Percentiles rank a stretch among this genome's conserved stretches.
These are phyloP conservation scores for Picea sitchensis DNA, from an alignment of 75 land plant genomes.

Conservation along the genomic window DNA sequence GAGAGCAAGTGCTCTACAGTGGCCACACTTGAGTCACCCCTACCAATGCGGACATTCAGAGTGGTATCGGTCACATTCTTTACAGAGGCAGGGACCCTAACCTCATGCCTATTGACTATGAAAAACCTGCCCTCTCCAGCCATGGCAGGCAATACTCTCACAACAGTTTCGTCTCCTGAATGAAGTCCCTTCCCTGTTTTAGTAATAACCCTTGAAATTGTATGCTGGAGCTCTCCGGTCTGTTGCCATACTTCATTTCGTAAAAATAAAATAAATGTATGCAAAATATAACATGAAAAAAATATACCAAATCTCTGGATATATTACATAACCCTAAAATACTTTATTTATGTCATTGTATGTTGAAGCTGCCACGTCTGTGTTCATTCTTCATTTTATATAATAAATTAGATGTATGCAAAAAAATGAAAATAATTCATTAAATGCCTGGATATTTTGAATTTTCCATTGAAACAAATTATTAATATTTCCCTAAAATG, in stretches of 20 bases:
- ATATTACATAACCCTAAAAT: no score
- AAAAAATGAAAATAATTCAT: no score
- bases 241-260: slow-evolving; percentile 9
- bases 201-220: slow-evolving; percentile 47
- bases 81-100: slow-evolving; percentile 49
- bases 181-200: slow-evolving; percentile 62
- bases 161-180: slow-evolving; percentile 48
- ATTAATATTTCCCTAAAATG: no score
- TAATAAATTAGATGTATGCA: no score
- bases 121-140: slow-evolving; percentile 82
- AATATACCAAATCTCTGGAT: no score
- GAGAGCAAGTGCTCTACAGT: slow-evolving; percentile 95
- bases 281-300: no score
- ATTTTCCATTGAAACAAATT: no score
- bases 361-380: no score
- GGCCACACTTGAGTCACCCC: slow-evolving; percentile 33
- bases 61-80: slow-evolving; percentile 40
- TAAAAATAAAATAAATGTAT: no score
- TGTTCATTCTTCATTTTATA: no score
- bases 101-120: slow-evolving; percentile 11
- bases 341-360: no score
- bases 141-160: slow-evolving; percentile 53
- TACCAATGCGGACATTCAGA: slow-evolving; percentile 65
- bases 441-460: no score
- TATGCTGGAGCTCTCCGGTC: slow-evolving; percentile 73